phyloP scores from a whole-genome alignment of 139 green algal species.

The Ettlia oleoabundans region DNA sequence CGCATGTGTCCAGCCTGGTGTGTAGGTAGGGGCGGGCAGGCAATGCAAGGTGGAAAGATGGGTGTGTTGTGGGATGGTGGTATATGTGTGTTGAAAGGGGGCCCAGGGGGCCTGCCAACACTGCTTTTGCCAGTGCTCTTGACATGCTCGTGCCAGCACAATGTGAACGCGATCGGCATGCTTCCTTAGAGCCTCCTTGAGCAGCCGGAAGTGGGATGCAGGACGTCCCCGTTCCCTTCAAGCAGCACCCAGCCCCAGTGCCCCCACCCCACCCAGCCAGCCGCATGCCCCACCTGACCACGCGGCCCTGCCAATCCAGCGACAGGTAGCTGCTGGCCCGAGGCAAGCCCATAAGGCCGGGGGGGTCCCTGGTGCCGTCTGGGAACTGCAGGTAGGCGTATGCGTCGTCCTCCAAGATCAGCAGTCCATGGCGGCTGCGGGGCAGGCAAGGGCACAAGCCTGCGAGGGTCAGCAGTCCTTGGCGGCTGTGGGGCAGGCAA shows the following conservation, averaged over 20 bases:
- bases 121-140: no score
- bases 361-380: neutral
- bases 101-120: no score
- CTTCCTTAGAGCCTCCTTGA: no score
- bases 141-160: no score
- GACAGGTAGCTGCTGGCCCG: slow-evolving; percentile 56
- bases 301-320: slow-evolving; percentile 70
- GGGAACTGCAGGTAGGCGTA: slow-evolving; percentile 80
- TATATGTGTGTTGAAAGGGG: no score
- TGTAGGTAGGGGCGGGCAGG: neutral
- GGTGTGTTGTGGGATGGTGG: no score
- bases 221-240: neutral
- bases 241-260: neutral
- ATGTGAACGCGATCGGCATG: no score
- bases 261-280: no score
- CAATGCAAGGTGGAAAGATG: neutral
- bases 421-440: slow-evolving; percentile 28
- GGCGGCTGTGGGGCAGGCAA: no score
- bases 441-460: no score
- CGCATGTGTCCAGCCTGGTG: slow-evolving; percentile 72
- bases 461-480: no score
- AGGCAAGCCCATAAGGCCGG: neutral
- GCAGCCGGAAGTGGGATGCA: no score
- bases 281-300: slow-evolving; percentile 46
- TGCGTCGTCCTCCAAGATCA: slow-evolving; percentile 84